Base-by-base conservation (phyloP, 2,329 filamentous ascomycete genomes). In the Colletotrichum aenigma region DNA sequence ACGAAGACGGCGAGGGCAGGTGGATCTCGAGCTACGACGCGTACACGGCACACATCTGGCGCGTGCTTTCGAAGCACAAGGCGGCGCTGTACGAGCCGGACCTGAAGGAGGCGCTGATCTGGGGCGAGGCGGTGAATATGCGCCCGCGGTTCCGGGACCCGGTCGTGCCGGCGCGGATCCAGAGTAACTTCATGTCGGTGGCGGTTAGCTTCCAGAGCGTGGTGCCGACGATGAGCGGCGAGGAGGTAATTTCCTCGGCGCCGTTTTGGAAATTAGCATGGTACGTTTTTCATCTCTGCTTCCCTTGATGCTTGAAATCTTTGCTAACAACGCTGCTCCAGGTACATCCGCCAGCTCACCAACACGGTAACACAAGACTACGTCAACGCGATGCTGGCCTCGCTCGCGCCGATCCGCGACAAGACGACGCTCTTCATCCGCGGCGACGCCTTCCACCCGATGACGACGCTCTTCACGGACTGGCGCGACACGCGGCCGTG, bases 1-100 rank as follows among this genome's bases (percentile, higher is more conserved):
- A 78, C 0, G 83, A 78, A 0, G 83, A 84, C n/a, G 82, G 81
- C 12, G 78, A 79, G 55, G 62, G 62, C 21, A 18, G 65, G 13
- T 87, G 86, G 85, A 82, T 88, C 52, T 88, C 86, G 7, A 88
- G 85, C 8, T 88, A 87, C 76, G 87, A 88, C 66, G 85, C 86
- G 28, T 83, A 84, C 73, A 81, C 81, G 7, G 86, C 86, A 13
- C 83, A 85, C 52, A 80, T 87, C 10, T 87, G 86, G 85, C 84
- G 86, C 6, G 79, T 79, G 4, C 73, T 87, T 0, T 81, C 84
- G 6, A 80, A 81, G 6, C 79, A 85, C 12, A 83, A 85, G 30
- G 81, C 82, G 0, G 78, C 79, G 0, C 52, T 86, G 7, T 86
- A 84, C 77, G 81, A 85, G 1, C 76, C 81, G 3, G 81, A 84